These are phyloP conservation scores for Fusarium domesticum DNA, from an alignment of 2,329 filamentous ascomycete genomes.

Conservation along the genomic window DNA sequence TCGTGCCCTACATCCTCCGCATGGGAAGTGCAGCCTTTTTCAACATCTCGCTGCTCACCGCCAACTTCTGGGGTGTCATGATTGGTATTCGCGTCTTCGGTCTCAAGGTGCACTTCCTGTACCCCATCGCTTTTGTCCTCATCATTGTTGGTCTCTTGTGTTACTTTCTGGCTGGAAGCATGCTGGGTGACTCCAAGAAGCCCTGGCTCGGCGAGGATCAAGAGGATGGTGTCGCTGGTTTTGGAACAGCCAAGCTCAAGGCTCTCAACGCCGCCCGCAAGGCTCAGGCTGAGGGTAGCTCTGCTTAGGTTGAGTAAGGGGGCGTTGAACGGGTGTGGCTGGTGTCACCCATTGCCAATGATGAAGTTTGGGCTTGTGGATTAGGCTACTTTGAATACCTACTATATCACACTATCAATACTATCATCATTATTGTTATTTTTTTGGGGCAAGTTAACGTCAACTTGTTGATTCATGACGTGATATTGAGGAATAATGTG, in stretches of 20 bases:
- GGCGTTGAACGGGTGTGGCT: too few relatives aligned
- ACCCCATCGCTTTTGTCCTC: constrained; percentile 90
- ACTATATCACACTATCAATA: too few relatives aligned
- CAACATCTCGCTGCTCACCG: constrained; percentile 90
- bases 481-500: too few relatives aligned
- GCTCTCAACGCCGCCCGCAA: constrained; percentile 57
- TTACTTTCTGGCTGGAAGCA: constrained; percentile 82
- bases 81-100: constrained; percentile 88
- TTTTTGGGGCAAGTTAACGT: too few relatives aligned
- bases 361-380: not conserved
- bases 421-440: too few relatives aligned
- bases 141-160: constrained; percentile 83
- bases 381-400: too few relatives aligned
- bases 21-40: constrained; percentile 92
- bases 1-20: constrained; percentile 83
- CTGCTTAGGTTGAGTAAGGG: not conserved
- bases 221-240: constrained; percentile 72
- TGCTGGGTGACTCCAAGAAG: constrained; percentile 85
- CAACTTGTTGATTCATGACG: too few relatives aligned
- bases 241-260: constrained; percentile 82
- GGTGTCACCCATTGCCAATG: too few relatives aligned
- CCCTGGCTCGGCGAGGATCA: constrained; percentile 91
- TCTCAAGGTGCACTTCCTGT: constrained; percentile 78
- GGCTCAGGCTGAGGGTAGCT: constrained; percentile 30
- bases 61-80: constrained; percentile 95